A percentile compares a stretch with the other conserved stretches of the same genome.
These are phyloP conservation scores for Penicillium arizonense DNA, from an alignment of 495 filamentous ascomycete genomes.

Conservation along the genomic window DNA sequence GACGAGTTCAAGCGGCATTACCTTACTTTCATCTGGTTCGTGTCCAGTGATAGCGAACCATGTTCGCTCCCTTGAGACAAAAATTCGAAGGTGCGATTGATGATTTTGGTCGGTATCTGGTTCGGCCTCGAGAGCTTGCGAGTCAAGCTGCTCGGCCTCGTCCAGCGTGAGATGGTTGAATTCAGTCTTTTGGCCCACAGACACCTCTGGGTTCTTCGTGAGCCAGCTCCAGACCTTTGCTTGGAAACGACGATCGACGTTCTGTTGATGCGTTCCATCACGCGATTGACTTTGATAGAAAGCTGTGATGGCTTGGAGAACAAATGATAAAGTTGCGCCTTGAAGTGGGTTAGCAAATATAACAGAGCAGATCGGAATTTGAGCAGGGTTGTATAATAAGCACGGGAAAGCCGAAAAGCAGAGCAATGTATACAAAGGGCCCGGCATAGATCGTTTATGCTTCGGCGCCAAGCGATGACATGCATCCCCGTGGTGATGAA, in stretches of 20 bases:
- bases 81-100: slow-evolving; percentile 41
- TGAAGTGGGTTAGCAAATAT: slow-evolving; percentile 9
- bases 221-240: slow-evolving; percentile 59
- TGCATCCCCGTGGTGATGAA: slow-evolving; percentile 10
- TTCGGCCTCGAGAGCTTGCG: slow-evolving; percentile 2
- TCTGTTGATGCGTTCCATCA: slow-evolving; percentile 23
- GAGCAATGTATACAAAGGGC: background rate
- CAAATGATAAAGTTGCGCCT: slow-evolving; percentile 43
- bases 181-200: slow-evolving; percentile 40
- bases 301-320: slow-evolving; percentile 34
- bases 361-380: background rate
- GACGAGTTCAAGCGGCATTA: slow-evolving; percentile 67
- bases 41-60: slow-evolving; percentile 85
- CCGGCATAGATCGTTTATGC: background rate
- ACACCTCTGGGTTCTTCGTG: slow-evolving; percentile 50
- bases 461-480: slow-evolving; percentile 5
- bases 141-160: slow-evolving; percentile 36
- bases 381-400: background rate
- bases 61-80: slow-evolving; percentile 59
- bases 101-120: slow-evolving; percentile 8
- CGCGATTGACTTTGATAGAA: slow-evolving; percentile 36
- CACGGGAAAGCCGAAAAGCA: no score
- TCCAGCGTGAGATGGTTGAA: slow-evolving; percentile 45
- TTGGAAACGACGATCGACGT: slow-evolving; percentile 49
- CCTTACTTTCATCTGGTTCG: slow-evolving; percentile 65